Percentiles rank a stretch among this genome's conserved stretches.
Conservation (phyloP, 257 asterid species). For the Solanum sparsipilum region DNA sequence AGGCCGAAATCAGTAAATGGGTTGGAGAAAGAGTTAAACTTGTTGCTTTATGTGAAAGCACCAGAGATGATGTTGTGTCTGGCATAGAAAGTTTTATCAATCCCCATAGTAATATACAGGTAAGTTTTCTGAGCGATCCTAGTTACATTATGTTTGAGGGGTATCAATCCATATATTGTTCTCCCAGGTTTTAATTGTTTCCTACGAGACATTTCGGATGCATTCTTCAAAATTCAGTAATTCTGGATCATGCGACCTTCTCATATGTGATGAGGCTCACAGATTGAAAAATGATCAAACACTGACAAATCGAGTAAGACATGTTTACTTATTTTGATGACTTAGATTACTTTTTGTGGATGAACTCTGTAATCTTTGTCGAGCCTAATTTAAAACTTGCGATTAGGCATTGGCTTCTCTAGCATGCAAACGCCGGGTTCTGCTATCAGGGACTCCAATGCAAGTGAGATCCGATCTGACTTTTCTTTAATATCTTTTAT, state of each 20-base stretch:
- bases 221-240: slow-evolving; percentile 70
- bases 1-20: slow-evolving; percentile 94
- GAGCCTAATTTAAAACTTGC: slow-evolving; percentile 10
- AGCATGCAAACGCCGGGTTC: slow-evolving; percentile 79
- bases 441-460: slow-evolving; percentile 96
- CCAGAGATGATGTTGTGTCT: slow-evolving; percentile 75
- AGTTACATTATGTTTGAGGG: background rate
- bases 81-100: slow-evolving; percentile 64
- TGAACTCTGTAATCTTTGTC: background rate
- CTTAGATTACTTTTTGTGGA: background rate
- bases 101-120: slow-evolving; percentile 52
- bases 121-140: slow-evolving; percentile 8
- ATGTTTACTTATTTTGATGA: background rate
- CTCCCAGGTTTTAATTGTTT: slow-evolving; percentile 74
- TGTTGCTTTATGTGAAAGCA: slow-evolving; percentile 91
- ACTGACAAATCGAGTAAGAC: slow-evolving; percentile 85
- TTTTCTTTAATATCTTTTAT: background rate
- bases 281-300: slow-evolving; percentile 96
- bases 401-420: slow-evolving; percentile 87
- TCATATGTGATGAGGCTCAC: slow-evolving; percentile 97
- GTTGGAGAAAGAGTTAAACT: slow-evolving; percentile 89
- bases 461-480: slow-evolving; percentile 49
- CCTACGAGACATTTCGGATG: slow-evolving; percentile 97
- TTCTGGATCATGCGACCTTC: slow-evolving; percentile 87
- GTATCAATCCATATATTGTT: slow-evolving; percentile 1